phyloP scores from a whole-genome alignment of 1,284 basidiomycete genomes.

The Xerocomus nothofagi region DNA sequence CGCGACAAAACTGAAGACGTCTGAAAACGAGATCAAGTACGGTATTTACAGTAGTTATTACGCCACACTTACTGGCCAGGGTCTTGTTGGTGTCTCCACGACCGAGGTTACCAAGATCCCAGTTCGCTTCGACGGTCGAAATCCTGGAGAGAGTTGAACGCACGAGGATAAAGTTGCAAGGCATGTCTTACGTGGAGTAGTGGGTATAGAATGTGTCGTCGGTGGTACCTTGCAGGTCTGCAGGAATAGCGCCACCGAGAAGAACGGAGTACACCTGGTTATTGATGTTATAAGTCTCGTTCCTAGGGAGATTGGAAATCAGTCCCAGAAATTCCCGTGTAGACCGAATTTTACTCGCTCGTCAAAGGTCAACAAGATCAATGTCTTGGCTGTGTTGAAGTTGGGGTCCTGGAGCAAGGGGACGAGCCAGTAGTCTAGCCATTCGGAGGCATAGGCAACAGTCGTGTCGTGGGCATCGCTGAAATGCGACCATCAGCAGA shows the following conservation, averaged over 20 bases:
- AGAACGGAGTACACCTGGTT: conserved; percentile 51
- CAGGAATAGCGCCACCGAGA: conserved; percentile 54
- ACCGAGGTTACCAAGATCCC: conserved; percentile 59
- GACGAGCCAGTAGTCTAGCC: conserved; percentile 52
- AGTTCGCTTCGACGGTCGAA: conserved; percentile 65
- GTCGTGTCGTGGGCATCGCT: conserved; percentile 52
- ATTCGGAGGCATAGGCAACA: conserved; percentile 48
- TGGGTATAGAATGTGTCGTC: conserved; percentile 64
- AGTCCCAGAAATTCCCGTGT: background rate
- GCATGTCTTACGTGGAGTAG: conserved; percentile 45
- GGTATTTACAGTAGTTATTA: background rate
- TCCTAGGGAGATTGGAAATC: conserved; percentile 37
- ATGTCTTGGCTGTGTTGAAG: conserved; percentile 52
- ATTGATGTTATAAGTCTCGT: conserved; percentile 44
- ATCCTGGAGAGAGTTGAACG: conserved; percentile 31
- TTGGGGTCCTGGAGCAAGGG: conserved; percentile 48
- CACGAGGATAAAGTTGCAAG: background rate
- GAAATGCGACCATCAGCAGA: conserved; percentile 25
- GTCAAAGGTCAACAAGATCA: conserved; percentile 57
- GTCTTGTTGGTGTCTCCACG: conserved; percentile 52
- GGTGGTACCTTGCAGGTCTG: conserved; percentile 41
- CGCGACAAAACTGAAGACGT: conserved; percentile 50
- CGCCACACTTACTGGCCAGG: conserved; percentile 21
- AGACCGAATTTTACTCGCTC: conserved; percentile 20
- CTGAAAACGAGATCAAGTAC: conserved; percentile 23